Evolutionary conservation across 208 protist species (phyloP).

Genomic region (Crithidia expoeki): DNA sequence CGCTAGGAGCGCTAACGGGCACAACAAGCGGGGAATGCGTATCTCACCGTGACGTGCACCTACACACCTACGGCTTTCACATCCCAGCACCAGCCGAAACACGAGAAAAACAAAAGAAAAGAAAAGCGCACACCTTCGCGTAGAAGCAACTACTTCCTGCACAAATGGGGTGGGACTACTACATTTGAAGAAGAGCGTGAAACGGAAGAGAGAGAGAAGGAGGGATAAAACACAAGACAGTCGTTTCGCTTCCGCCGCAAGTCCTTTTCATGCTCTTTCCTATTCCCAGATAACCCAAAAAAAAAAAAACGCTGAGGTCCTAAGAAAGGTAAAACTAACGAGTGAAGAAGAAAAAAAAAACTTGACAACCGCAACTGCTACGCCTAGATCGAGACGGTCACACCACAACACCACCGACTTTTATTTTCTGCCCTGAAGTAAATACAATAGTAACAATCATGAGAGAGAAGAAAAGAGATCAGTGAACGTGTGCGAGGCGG

Average conservation of each 20-base stretch:
- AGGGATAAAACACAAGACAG: background rate
- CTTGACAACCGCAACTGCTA: background rate
- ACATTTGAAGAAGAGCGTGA: background rate
- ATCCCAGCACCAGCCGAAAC: background rate
- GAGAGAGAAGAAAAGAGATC: background rate
- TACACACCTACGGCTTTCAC: background rate
- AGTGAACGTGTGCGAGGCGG: conserved; percentile 2
- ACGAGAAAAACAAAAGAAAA: conserved; percentile 5
- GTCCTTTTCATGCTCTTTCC: background rate
- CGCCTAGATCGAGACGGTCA: conserved; percentile 5
- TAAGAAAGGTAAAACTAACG: conserved; percentile 8
- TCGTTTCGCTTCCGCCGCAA: background rate
- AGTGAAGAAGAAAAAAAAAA: background rate
- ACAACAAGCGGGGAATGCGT: too few relatives aligned
- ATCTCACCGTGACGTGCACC: background rate
- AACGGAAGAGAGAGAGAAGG: background rate
- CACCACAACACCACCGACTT: conserved; percentile 7
- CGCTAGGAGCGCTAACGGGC: too few relatives aligned
- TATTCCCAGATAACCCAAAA: background rate
- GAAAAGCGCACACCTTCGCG: background rate
- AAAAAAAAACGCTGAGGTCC: conserved; percentile 23
- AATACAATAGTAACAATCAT: background rate
- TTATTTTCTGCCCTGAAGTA: too few relatives aligned
- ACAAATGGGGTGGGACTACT: background rate
- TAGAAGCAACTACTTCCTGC: background rate